Percentiles rank a stretch among this genome's conserved stretches.
Evolutionary conservation across 805 yeast species (phyloP).

Genomic region (Pichia nakasei): DNA sequence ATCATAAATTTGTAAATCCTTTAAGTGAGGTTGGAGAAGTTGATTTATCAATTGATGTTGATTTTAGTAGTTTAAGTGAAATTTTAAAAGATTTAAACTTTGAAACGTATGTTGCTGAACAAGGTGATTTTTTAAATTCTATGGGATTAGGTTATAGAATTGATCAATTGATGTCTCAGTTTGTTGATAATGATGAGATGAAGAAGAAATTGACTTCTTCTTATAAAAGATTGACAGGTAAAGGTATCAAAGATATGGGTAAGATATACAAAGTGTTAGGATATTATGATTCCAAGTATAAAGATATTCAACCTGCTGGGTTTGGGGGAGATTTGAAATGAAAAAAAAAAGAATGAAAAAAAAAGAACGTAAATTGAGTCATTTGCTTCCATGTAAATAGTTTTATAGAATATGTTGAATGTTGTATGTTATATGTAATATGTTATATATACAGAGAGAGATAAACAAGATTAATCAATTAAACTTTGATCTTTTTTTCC

Average conservation of each 20-base stretch:
- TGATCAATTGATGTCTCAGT: constrained; percentile 39
- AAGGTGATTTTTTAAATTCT: constrained; percentile 70
- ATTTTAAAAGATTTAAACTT: constrained; percentile 24
- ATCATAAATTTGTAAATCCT: constrained; percentile 69
- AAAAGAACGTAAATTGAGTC: no score
- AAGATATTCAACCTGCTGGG: constrained; percentile 39
- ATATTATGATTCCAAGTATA: constrained; percentile 34
- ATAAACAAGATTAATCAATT: no score
- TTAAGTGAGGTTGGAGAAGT: constrained; percentile 70
- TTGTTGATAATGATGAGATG: constrained; percentile 33
- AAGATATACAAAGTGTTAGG: constrained; percentile 65
- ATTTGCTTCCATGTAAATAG: background rate
- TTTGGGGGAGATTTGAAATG: no score
- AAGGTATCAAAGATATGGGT: constrained; percentile 63
- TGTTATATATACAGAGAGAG: no score
- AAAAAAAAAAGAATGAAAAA: no score
- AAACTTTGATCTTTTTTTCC: background rate
- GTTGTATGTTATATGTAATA: no score
- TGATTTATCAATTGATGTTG: constrained; percentile 79
- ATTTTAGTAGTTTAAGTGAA: constrained; percentile 49
- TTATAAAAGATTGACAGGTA: constrained; percentile 55
- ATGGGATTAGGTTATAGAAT: constrained; percentile 70
- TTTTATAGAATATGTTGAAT: background rate
- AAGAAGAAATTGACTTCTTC: constrained; percentile 46
- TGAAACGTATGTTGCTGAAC: constrained; percentile 33